Conservation (phyloP, 495 filamentous ascomycete genomes). For the Aspergillus indologenus region DNA sequence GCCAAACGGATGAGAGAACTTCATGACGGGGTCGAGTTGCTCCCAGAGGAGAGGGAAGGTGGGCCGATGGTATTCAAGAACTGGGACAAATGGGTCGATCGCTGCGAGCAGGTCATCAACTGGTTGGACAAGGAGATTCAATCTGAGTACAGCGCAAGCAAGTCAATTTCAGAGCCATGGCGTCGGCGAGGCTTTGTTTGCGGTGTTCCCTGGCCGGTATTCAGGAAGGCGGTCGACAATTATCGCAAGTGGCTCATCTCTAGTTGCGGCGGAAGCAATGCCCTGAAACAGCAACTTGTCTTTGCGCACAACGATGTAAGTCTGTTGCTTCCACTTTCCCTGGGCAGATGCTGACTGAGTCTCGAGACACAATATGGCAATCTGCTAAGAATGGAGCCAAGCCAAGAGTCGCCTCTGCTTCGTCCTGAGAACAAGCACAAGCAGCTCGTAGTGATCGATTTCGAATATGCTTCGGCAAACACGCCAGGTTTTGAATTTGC, state of each 20-base stretch:
- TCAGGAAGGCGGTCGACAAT: slow-evolving; percentile 69
- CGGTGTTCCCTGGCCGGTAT: slow-evolving; percentile 79
- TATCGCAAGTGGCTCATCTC: slow-evolving; percentile 72
- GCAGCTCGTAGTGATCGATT: slow-evolving; percentile 95
- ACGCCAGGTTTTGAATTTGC: slow-evolving; percentile 86
- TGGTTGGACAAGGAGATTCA: slow-evolving; percentile 71
- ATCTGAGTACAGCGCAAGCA: slow-evolving; percentile 37
- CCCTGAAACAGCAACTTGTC: slow-evolving; percentile 70
- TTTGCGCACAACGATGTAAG: slow-evolving; percentile 97
- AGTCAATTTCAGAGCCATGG: slow-evolving; percentile 50
- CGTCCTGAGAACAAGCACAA: slow-evolving; percentile 89
- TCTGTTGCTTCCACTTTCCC: slow-evolving; percentile 11
- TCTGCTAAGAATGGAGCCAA: slow-evolving; percentile 83
- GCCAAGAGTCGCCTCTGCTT: slow-evolving; percentile 81
- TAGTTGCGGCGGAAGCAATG: slow-evolving; percentile 63
- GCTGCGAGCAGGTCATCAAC: slow-evolving; percentile 71
- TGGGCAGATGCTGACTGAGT: slow-evolving; percentile 16
- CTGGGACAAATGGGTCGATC: slow-evolving; percentile 91
- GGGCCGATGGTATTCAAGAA: slow-evolving; percentile 86
- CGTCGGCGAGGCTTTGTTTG: slow-evolving; percentile 71
- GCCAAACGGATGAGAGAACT: slow-evolving; percentile 98
- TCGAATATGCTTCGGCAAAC: slow-evolving; percentile 95
- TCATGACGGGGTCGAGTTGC: slow-evolving; percentile 87
- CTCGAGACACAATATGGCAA: slow-evolving; percentile 95
- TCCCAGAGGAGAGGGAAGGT: slow-evolving; percentile 68